These are phyloP conservation scores for Aspergillus pseudoglaucus DNA, from an alignment of 2,329 filamentous ascomycete genomes.

Conservation along the genomic window DNA sequence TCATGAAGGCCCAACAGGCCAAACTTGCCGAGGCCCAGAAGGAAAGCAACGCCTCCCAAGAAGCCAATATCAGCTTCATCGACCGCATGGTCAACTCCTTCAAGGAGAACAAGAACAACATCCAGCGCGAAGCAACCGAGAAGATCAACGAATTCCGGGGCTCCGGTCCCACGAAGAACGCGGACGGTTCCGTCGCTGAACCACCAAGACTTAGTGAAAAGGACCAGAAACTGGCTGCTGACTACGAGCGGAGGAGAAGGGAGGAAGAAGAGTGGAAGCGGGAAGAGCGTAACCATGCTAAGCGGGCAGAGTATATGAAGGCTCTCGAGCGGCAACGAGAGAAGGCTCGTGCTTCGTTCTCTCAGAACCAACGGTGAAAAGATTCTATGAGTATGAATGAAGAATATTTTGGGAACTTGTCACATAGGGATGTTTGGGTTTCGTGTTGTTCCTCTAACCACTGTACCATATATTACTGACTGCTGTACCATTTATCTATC, in stretches of 20 bases:
- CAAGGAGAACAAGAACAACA: constrained; percentile 12
- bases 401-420: neutral
- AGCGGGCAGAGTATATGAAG: constrained; percentile 20
- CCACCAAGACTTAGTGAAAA: constrained; percentile 22
- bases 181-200: constrained; percentile 11
- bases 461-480: neutral
- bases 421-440: neutral
- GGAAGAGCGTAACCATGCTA: constrained; percentile 30
- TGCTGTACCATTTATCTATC: neutral
- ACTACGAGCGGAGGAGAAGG: constrained; percentile 24
- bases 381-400: neutral
- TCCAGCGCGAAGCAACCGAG: constrained; percentile 12
- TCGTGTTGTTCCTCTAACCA: neutral
- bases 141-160: constrained; percentile 12
- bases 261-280: constrained; percentile 25
- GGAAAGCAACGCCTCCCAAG: neutral
- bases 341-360: constrained; percentile 15
- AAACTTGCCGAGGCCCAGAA: neutral
- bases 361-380: neutral
- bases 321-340: constrained; percentile 18
- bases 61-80: constrained; percentile 6
- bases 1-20: neutral
- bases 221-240: constrained; percentile 23
- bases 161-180: constrained; percentile 14
- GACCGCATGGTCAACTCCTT: constrained; percentile 23